A percentile compares a stretch with the other conserved stretches of the same genome.
Conservation (phyloP, 257 asterid species). For the Plantago major region DNA sequence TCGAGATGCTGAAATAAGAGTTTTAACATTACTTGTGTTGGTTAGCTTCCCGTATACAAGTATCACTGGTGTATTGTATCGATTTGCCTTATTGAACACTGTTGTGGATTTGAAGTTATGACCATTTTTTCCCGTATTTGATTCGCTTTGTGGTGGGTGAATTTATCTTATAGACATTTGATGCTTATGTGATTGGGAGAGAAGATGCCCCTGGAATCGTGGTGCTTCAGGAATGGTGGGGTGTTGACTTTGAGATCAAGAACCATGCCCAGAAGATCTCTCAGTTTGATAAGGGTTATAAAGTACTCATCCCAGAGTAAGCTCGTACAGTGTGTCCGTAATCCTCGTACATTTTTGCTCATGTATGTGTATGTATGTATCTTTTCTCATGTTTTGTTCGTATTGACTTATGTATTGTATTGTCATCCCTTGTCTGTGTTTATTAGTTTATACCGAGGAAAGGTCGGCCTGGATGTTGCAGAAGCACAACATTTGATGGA, state of each 20-base stretch:
- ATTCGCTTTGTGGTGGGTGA: constrained; percentile 9
- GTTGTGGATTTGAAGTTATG: no score
- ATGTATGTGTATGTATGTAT: not conserved
- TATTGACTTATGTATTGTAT: not conserved
- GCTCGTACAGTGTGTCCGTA: constrained; percentile 3
- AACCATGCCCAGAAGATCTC: constrained; percentile 92
- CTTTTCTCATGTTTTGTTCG: constrained; percentile 1
- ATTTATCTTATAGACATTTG: constrained; percentile 52
- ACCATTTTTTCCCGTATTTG: not conserved
- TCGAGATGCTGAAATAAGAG: no score
- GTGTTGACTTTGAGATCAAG: constrained; percentile 92
- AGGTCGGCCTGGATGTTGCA: constrained; percentile 91
- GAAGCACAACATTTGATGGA: constrained; percentile 98
- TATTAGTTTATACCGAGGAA: constrained; percentile 80
- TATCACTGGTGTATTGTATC: no score
- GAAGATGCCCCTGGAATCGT: constrained; percentile 95
- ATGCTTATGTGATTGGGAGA: constrained; percentile 89
- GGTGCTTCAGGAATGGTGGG: constrained; percentile 99
- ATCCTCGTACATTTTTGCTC: no score
- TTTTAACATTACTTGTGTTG: no score
- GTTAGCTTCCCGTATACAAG: no score
- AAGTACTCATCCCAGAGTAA: constrained; percentile 94
- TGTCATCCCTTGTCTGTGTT: constrained; percentile 12
- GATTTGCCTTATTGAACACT: no score
- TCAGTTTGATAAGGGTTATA: constrained; percentile 74